Evolutionary conservation across 192 early-diverging fungal genomes (phyloP).

Genomic region (Gorgonomyces haynaldii): DNA sequence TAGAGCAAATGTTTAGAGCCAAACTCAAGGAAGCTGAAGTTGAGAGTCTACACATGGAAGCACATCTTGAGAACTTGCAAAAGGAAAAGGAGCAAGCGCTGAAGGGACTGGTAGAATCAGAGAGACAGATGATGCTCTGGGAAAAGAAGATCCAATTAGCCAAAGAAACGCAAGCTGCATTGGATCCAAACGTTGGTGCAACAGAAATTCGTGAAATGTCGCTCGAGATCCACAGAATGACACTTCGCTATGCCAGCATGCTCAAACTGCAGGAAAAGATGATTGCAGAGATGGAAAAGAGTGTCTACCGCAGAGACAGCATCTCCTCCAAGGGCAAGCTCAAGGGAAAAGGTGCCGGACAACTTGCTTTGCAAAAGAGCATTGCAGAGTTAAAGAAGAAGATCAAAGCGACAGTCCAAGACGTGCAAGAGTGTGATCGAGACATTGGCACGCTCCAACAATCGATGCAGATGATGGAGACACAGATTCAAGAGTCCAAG

Average conservation of each 20-base stretch:
- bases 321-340: slow-evolving; percentile 34
- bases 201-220: slow-evolving; percentile 50
- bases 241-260: slow-evolving; percentile 42
- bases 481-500: slow-evolving; percentile 25
- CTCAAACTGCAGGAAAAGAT: slow-evolving; percentile 53
- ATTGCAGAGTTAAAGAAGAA: slow-evolving; percentile 42
- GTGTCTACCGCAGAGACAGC: slow-evolving; percentile 42
- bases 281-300: slow-evolving; percentile 55
- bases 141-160: slow-evolving; percentile 59
- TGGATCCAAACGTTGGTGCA: slow-evolving; percentile 52
- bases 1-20: slow-evolving; percentile 46
- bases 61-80: slow-evolving; percentile 30
- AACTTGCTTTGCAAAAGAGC: slow-evolving; percentile 34
- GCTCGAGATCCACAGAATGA: slow-evolving; percentile 53
- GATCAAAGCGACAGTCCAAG: slow-evolving; percentile 28
- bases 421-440: slow-evolving; percentile 38
- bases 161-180: slow-evolving; percentile 50
- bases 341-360: slow-evolving; percentile 40
- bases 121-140: slow-evolving; percentile 58
- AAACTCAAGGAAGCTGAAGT: slow-evolving; percentile 43
- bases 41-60: slow-evolving; percentile 37
- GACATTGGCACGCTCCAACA: slow-evolving; percentile 26
- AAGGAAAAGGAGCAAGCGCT: slow-evolving; percentile 42
- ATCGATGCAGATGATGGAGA: slow-evolving; percentile 14
- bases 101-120: slow-evolving; percentile 42